Base-by-base conservation (phyloP, 495 filamentous ascomycete genomes). In the Bryoglossum gracile region DNA sequence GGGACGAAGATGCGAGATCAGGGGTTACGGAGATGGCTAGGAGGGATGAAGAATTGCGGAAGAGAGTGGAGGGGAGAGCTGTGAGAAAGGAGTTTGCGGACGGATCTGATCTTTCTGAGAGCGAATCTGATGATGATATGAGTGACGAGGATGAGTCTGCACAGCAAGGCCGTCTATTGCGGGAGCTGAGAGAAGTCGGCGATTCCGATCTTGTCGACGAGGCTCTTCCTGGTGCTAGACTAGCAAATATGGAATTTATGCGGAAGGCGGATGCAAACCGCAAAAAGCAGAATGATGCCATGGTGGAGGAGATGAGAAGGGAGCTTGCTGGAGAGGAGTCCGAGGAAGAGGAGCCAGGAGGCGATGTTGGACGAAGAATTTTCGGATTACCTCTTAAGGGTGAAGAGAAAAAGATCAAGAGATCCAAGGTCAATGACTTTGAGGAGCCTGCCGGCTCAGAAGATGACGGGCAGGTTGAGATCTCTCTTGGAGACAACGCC, bases 201-300 rank as follows among this genome's bases (percentile, higher is more conserved):
- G 70, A 67, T 3, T 68, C 74, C 16, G 75, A 73, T 48, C 32
- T 63, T 45, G 3, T 60, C 47, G 66, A 54, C 38, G 61, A 58
- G 22, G 63, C 66, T n/a, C 67, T 65, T 43, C 63, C 64, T 21
- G 59, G 67, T 45, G 66, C 68, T 23, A 71, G 59, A 37, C 68
- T 95, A 8, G 72, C 78, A 55, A 73, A 74, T 22, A 84, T 94
- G 85, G 83, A 84, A 56, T 98, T 97, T 60, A 98, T 98, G 92
- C 78, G 82, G 54, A 87, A 81, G 34, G 89, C 88, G 10, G 89
- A 96, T 53, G 85, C 81, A 9, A 70, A 77, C 32, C 77, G 76
- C 53, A 89, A 82, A 60, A 79, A 80, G 44, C 72, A 80, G 50
- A 97, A 96, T 46, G 87, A 95, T 57, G 83, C 84, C 32, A 77